Evolutionary conservation across 2,329 filamentous ascomycete genomes (phyloP).

Genomic region (Alternaria panax): DNA sequence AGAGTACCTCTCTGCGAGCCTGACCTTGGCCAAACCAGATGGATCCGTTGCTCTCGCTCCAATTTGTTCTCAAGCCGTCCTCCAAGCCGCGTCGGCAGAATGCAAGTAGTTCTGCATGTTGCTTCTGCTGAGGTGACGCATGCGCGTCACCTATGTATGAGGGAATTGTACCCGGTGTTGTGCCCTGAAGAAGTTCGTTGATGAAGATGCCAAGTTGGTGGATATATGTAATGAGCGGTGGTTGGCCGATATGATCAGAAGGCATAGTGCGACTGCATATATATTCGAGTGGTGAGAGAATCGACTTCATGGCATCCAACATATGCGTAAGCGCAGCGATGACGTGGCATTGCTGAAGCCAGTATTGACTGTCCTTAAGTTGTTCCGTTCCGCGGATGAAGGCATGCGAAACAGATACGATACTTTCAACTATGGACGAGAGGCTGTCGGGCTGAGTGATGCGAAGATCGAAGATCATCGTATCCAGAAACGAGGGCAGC

Average conservation of each 20-base stretch:
- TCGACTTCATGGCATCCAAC: conserved; percentile 52
- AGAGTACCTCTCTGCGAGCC: conserved; percentile 53
- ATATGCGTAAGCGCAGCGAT: conserved; percentile 51
- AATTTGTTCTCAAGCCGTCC: conserved; percentile 55
- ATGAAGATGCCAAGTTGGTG: conserved; percentile 50
- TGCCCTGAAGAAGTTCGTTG: conserved; percentile 31
- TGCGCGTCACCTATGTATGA: conserved; percentile 24
- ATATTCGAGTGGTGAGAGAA: conserved; percentile 57
- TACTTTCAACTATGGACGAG: conserved; percentile 44
- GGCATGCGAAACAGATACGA: conserved; percentile 51
- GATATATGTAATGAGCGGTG: conserved; percentile 49
- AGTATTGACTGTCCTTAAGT: conserved; percentile 43
- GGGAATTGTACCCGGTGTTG: conserved; percentile 24
- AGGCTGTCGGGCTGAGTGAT: conserved; percentile 52
- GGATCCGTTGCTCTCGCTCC: conserved; percentile 47
- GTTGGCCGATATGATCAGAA: conserved; percentile 22
- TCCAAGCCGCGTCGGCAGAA: conserved; percentile 53
- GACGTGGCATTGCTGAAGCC: conserved; percentile 51
- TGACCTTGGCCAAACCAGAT: conserved; percentile 59
- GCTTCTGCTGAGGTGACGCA: background rate
- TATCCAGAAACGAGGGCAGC: conserved; percentile 51
- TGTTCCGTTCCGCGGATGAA: conserved; percentile 47
- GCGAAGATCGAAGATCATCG: conserved; percentile 57
- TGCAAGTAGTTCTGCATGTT: conserved; percentile 23
- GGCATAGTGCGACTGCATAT: conserved; percentile 46